Evolutionary conservation across 805 yeast genomes (phyloP).

Genomic region (Debaryomyces hansenii): DNA sequence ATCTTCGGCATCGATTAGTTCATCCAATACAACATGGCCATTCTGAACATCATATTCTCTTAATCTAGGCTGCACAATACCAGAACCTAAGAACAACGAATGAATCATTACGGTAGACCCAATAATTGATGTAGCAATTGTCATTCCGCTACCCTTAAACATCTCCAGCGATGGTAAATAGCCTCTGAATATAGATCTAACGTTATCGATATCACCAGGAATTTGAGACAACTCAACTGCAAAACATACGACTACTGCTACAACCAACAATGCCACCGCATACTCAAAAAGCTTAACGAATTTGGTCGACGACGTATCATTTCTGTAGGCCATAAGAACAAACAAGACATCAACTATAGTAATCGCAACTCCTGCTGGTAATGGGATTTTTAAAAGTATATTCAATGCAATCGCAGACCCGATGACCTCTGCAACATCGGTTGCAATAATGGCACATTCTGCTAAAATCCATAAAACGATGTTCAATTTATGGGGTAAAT

Average conservation of each 20-base stretch:
- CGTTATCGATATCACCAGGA: conserved; percentile 24
- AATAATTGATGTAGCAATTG: conserved; percentile 47
- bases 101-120: conserved; percentile 58
- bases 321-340: conserved; percentile 48
- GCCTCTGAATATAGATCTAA: conserved; percentile 41
- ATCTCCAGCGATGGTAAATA: conserved; percentile 43
- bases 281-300: conserved; percentile 38
- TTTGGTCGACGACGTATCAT: conserved; percentile 40
- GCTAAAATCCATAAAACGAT: conserved; percentile 40
- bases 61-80: conserved; percentile 48
- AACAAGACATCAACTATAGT: conserved; percentile 47
- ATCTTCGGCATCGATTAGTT: conserved; percentile 11
- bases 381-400: conserved; percentile 43
- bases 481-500: conserved; percentile 42
- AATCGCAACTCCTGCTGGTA: conserved; percentile 49
- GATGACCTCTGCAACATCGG: conserved; percentile 55
- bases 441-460: conserved; percentile 50
- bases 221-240: conserved; percentile 44
- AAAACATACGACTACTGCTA: conserved; percentile 45
- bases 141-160: conserved; percentile 43
- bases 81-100: conserved; percentile 48
- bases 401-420: conserved; percentile 54
- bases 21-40: conserved; percentile 29
- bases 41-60: conserved; percentile 44
- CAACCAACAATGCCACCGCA: conserved; percentile 42